Percentiles rank a stretch among this genome's conserved stretches.
phyloP scores from a whole-genome alignment of 495 filamentous ascomycete species.

The Pyrenopolyporus hunteri region DNA sequence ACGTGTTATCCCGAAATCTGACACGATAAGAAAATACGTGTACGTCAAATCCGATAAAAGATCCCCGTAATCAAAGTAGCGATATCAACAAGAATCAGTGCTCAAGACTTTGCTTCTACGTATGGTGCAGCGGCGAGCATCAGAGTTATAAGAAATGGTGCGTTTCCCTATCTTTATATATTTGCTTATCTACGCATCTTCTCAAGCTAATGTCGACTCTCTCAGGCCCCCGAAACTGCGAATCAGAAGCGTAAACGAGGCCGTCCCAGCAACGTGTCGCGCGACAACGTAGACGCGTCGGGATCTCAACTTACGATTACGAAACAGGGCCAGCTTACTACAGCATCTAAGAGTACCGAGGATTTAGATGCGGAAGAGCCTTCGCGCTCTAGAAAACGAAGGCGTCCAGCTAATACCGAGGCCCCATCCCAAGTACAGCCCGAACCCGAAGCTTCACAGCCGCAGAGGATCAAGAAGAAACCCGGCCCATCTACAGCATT shows the following conservation, averaged over 20 bases:
- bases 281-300: constrained; percentile 46
- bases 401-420: constrained; percentile 22
- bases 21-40: too few relatives aligned
- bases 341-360: not conserved
- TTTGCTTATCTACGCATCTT: too few relatives aligned
- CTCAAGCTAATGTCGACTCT: constrained; percentile 23
- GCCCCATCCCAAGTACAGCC: constrained; percentile 18
- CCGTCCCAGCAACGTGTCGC: constrained; percentile 48
- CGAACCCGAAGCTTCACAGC: constrained; percentile 22
- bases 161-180: not conserved
- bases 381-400: constrained; percentile 33
- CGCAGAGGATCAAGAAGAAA: constrained; percentile 11
- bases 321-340: constrained; percentile 21
- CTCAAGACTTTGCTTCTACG: too few relatives aligned
- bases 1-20: too few relatives aligned
- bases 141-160: constrained; percentile 6
- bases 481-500: constrained; percentile 16
- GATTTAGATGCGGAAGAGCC: constrained; percentile 19
- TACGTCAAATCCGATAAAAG: too few relatives aligned
- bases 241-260: constrained; percentile 53
- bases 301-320: constrained; percentile 19
- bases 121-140: too few relatives aligned
- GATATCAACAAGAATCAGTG: not conserved
- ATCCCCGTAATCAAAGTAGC: too few relatives aligned
- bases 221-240: constrained; percentile 42